A percentile compares a stretch with the other conserved stretches of the same genome.
phyloP scores from a whole-genome alignment of 371 early-diverging fungal genomes.

The Parasitella parasitica region DNA sequence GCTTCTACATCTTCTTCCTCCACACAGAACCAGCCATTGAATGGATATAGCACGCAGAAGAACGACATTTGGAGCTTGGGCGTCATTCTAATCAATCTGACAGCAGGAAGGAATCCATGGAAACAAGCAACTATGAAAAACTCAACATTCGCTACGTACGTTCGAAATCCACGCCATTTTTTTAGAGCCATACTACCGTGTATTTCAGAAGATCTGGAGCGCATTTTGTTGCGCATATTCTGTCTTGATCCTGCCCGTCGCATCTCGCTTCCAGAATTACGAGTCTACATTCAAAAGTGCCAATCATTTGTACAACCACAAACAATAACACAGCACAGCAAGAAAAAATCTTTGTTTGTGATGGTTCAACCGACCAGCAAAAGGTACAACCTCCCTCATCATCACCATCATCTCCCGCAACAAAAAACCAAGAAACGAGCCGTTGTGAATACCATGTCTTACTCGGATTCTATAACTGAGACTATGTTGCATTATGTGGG shows the following conservation, averaged over 20 bases:
- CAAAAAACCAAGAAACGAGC: not conserved
- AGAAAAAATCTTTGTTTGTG: not conserved
- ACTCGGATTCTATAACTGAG: conserved; percentile 5
- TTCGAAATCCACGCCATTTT: conserved; percentile 58
- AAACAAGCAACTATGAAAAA: conserved; percentile 71
- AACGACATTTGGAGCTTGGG: conserved; percentile 87
- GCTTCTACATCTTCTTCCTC: not conserved
- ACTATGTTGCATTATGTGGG: conserved; percentile 16
- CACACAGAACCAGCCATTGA: conserved; percentile 34
- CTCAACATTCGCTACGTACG: conserved; percentile 69
- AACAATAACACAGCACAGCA: not conserved
- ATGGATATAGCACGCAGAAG: conserved; percentile 68
- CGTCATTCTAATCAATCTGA: conserved; percentile 77
- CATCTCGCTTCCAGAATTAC: conserved; percentile 67
- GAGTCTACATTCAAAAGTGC: conserved; percentile 56
- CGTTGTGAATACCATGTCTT: not conserved
- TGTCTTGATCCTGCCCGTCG: conserved; percentile 70
- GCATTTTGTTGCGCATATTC: conserved; percentile 72
- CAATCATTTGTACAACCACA: conserved; percentile 43
- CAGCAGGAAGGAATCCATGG: conserved; percentile 82
- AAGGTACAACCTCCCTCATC: not conserved
- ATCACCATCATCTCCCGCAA: not conserved
- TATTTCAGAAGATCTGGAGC: conserved; percentile 71
- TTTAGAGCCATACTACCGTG: conserved; percentile 61
- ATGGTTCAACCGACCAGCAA: not conserved